These are phyloP conservation scores for Myxozyma kluyveri DNA, from an alignment of 805 yeast genomes.

Conservation along the genomic window DNA sequence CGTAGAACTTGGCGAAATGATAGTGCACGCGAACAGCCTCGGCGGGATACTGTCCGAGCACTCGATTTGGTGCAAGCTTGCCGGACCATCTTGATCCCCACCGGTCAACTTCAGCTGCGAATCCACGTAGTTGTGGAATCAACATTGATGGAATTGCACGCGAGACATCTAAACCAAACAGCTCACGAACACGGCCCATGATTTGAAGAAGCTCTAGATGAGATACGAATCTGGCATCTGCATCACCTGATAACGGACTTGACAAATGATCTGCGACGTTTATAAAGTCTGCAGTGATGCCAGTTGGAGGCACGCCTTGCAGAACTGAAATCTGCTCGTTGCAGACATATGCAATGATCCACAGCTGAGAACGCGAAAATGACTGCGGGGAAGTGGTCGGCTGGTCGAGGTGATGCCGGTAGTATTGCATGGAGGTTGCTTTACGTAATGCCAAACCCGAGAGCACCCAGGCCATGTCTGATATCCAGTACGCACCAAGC, in stretches of 20 bases:
- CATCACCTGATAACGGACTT: slow-evolving; percentile 7
- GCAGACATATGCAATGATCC: slow-evolving; percentile 18
- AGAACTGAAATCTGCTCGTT: slow-evolving; percentile 22
- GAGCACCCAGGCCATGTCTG: slow-evolving; percentile 24
- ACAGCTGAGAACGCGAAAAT: slow-evolving; percentile 15
- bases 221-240: slow-evolving; percentile 14
- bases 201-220: slow-evolving; percentile 23
- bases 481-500: slow-evolving; percentile 21
- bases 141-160: slow-evolving; percentile 13
- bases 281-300: slow-evolving; percentile 13
- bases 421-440: slow-evolving; percentile 17
- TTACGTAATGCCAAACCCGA: slow-evolving; percentile 15
- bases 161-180: slow-evolving; percentile 17
- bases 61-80: slow-evolving; percentile 5
- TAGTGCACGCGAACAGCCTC: slow-evolving; percentile 21
- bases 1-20: slow-evolving; percentile 22
- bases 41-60: slow-evolving; percentile 19
- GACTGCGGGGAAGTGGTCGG: slow-evolving; percentile 7
- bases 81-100: slow-evolving; percentile 23
- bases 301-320: slow-evolving; percentile 24
- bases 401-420: slow-evolving; percentile 11
- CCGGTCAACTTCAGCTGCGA: slow-evolving; percentile 14
- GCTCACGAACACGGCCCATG: slow-evolving; percentile 15
- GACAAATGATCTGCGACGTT: slow-evolving; percentile 19
- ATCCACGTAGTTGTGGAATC: slow-evolving; percentile 17